Evolutionary conservation across 2,329 filamentous ascomycete genomes (phyloP), one percentile per base, ranked within the genome.

Genomic region (Fusarium sp.): DNA sequence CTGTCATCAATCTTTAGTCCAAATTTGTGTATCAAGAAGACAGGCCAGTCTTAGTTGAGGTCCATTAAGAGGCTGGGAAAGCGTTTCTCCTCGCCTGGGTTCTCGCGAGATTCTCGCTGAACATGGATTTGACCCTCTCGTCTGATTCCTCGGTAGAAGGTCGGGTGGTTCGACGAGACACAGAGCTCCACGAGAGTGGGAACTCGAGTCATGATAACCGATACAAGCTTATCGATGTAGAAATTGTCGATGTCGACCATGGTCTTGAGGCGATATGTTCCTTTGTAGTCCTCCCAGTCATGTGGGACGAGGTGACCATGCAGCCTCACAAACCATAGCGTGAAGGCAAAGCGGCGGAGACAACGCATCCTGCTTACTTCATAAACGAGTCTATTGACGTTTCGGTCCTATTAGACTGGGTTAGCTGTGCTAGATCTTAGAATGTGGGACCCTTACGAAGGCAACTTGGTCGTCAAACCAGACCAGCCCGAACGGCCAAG

Each of bases 371-470:
- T 18, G 10, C 7, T 12, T 2, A 51, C 4, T 1, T 11, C 7
- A 4, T 0, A 8, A 9, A 51, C 10, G 14, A 41, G 28, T 24
- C 6, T 8, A 5, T 11, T 3, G 18, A 56, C 2, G 4, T 13
- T 9, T 18, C 6, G 26, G 13, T 41, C 18, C 52, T 56, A 5
- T 11, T 2, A 15, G 11, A 30, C 13, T 7, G 3, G 0, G 7
- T 55, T 28, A 55, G 51, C 24, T 5, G 6, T 26, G 18, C 3
- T 11, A 14, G 8, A 1, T 6, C 2, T 44, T 3, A 5, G 24
- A 2, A 18, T 3, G 11, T 15, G 15, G 8, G 20, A 22, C 11
- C 2, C n/a, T 24, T 56, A 56, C 54, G 6, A 42, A 24, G 5
- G 17, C 7, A 32, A 1, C 4, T 17, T 20, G 15, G 2, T 41